Evolutionary conservation across 2,329 filamentous ascomycete genomes (phyloP).

Genomic region (Clarireedia homoeocarpa): DNA sequence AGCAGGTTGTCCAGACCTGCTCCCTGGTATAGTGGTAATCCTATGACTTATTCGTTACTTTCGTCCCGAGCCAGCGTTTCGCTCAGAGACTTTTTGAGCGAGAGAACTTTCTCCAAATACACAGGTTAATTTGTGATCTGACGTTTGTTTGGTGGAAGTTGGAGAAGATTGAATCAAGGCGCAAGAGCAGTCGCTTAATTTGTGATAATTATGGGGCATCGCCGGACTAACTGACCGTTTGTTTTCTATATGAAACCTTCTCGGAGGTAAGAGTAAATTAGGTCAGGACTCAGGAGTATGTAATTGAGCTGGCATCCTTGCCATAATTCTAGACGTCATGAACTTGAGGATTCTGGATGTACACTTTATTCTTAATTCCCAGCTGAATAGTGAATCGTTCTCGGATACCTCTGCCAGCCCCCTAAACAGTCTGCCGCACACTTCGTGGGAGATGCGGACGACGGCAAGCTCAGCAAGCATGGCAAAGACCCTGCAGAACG

Average conservation of each 20-base stretch:
- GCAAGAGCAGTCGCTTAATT: not conserved
- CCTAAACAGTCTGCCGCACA: too few species aligned
- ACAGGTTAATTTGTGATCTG: conserved; percentile 1
- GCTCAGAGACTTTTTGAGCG: not conserved
- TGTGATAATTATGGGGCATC: not conserved
- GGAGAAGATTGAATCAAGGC: not conserved
- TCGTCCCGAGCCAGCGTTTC: not conserved
- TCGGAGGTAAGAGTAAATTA: too few species aligned
- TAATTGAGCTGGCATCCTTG: too few species aligned
- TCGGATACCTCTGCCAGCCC: too few species aligned
- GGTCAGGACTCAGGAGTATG: too few species aligned
- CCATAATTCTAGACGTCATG: too few species aligned
- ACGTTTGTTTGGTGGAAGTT: not conserved
- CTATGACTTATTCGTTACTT: not conserved
- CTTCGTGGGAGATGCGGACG: too few species aligned
- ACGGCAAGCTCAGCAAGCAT: too few species aligned
- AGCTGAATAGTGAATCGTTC: too few species aligned
- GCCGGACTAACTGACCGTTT: not conserved
- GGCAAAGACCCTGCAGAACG: too few species aligned
- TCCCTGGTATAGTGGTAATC: not conserved
- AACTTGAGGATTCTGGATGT: too few species aligned
- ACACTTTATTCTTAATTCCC: too few species aligned
- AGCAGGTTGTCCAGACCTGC: not conserved
- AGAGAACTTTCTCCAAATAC: not conserved
- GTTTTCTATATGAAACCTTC: conserved; percentile 4